These are phyloP conservation scores for Astrothelium macrocarpum DNA, from an alignment of 495 filamentous ascomycete species.

Conservation along the genomic window DNA sequence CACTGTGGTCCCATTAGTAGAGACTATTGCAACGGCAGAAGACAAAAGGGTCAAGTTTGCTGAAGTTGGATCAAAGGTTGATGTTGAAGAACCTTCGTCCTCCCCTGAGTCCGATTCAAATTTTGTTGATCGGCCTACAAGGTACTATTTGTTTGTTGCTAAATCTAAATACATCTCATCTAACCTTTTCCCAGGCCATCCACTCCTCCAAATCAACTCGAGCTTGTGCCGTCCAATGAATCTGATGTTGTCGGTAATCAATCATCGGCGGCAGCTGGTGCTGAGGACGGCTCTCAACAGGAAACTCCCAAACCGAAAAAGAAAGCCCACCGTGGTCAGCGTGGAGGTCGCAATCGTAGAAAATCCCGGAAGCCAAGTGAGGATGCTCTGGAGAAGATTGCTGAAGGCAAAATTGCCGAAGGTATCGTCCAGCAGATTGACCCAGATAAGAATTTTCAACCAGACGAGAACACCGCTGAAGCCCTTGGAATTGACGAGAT, in stretches of 20 bases:
- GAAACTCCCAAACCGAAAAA: slow-evolving; percentile 57
- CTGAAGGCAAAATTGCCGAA: slow-evolving; percentile 3
- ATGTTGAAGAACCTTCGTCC: neutral
- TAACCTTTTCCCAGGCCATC: neutral
- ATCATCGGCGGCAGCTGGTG: slow-evolving; percentile 7
- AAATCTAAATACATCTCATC: neutral
- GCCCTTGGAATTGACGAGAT: slow-evolving; percentile 11
- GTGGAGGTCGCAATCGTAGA: slow-evolving; percentile 65
- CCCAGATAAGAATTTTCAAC: slow-evolving; percentile 17
- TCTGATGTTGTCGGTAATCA: neutral
- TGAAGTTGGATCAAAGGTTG: neutral
- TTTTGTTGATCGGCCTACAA: neutral
- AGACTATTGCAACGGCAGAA: neutral
- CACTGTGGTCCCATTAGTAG: neutral
- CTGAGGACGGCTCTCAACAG: slow-evolving; percentile 18
- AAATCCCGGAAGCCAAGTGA: slow-evolving; percentile 44
- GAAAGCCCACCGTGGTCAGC: slow-evolving; percentile 68
- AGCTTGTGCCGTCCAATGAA: neutral
- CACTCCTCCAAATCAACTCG: neutral
- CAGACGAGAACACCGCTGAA: slow-evolving; percentile 21
- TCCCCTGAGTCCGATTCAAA: neutral
- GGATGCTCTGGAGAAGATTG: slow-evolving; percentile 11
- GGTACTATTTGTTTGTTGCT: neutral
- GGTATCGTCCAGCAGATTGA: slow-evolving; percentile 17
- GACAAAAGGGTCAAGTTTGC: neutral